phyloP scores from a whole-genome alignment of 192 early-diverging fungal genomes.

The Dissophora globulifera region DNA sequence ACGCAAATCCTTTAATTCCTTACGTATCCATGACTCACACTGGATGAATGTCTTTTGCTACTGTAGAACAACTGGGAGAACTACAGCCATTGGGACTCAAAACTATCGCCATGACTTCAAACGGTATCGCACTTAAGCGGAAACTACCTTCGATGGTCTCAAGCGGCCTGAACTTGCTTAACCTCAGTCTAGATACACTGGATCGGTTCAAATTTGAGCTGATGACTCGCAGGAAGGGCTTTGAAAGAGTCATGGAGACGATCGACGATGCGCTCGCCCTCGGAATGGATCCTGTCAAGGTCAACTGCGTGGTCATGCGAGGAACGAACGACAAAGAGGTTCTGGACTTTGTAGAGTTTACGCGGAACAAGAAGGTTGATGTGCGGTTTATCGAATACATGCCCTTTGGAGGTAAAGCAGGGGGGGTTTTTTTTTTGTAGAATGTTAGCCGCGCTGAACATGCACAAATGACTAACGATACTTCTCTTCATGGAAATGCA shows the following conservation, averaged over 20 bases:
- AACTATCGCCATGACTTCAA: conserved; percentile 92
- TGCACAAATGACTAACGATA: too few species aligned
- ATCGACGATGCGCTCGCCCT: conserved; percentile 75
- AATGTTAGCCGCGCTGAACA: too few species aligned
- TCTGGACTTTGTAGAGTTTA: conserved; percentile 85
- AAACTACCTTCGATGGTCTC: conserved; percentile 78
- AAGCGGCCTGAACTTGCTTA: conserved; percentile 86
- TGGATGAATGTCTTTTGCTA: background rate
- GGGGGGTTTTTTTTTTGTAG: too few species aligned
- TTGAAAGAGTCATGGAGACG: conserved; percentile 79
- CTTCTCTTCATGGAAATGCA: too few species aligned
- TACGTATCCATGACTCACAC: too few species aligned
- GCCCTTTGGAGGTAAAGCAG: conserved; percentile 98
- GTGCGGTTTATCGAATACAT: conserved; percentile 98
- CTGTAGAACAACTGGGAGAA: conserved; percentile 71
- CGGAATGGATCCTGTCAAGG: conserved; percentile 81
- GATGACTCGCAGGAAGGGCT: conserved; percentile 87
- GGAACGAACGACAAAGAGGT: conserved; percentile 89
- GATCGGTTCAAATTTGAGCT: conserved; percentile 89
- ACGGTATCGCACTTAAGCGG: conserved; percentile 90
- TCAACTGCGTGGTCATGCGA: conserved; percentile 95
- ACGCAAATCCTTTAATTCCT: background rate
- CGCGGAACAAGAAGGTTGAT: conserved; percentile 75
- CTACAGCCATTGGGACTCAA: conserved; percentile 79
- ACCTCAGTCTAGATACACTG: conserved; percentile 93